Percentiles rank a stretch among this genome's conserved stretches.
These are phyloP conservation scores for Scheffersomyces quercinus DNA, from an alignment of 1,139 yeast species.

Conservation along the genomic window DNA sequence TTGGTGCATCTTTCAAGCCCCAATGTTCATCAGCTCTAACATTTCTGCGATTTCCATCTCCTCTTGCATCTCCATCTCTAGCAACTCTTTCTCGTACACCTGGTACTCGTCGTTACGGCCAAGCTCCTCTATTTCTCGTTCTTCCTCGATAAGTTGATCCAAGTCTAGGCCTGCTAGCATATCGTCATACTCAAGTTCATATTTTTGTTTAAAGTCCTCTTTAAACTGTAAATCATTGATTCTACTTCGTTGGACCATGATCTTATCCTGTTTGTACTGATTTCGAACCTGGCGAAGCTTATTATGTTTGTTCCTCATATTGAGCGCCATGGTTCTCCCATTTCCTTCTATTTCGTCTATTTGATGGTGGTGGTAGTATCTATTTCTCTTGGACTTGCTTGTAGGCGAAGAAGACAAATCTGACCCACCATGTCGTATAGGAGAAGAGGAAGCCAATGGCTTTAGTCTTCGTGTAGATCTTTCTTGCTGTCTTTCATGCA, in stretches of 20 bases:
- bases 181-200: conserved; percentile 17
- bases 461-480: conserved; percentile 6
- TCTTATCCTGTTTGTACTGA: conserved; percentile 25
- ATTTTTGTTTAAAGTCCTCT: conserved; percentile 17
- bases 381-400: neutral
- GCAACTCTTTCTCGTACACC: conserved; percentile 17
- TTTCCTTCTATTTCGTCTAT: neutral
- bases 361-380: neutral
- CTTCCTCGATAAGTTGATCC: conserved; percentile 33
- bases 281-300: conserved; percentile 30
- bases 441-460: conserved; percentile 3
- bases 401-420: neutral
- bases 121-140: conserved; percentile 17
- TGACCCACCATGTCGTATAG: neutral
- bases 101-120: conserved; percentile 6
- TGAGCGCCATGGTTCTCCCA: conserved; percentile 11
- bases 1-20: neutral
- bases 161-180: conserved; percentile 22
- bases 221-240: conserved; percentile 23
- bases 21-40: conserved; percentile 6
- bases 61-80: conserved; percentile 16
- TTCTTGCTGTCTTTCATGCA: conserved; percentile 10
- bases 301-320: conserved; percentile 28
- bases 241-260: conserved; percentile 26
- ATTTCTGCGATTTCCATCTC: conserved; percentile 24